Evolutionary conservation across 2,329 filamentous ascomycete species (phyloP), one percentile per base, ranked within the genome.

Genomic region (Magnaporthiopsis incrustans): DNA sequence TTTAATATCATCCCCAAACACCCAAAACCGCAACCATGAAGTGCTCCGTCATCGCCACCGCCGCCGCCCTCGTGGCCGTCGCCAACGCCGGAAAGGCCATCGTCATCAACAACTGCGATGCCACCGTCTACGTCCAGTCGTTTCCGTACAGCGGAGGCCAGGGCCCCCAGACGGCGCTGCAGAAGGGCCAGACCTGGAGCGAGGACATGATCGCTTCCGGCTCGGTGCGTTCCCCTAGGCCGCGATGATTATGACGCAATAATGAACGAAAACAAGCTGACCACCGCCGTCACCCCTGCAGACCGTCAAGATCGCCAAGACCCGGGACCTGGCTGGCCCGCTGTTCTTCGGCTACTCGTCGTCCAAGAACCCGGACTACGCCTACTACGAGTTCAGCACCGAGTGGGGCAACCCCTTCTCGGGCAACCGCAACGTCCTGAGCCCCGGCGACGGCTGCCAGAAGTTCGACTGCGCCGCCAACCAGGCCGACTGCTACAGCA

Each of bases 331-430:
- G 8, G 67, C 66, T 61, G 67, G 60, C 30, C 77, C 76, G 1
- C 73, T 79, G 6, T 78, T 78, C 71, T 75, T 78, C 65, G 77
- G 77, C 60, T 79, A 79, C 69, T 78, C 76, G 0, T 78, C 77
- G 66, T 68, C 68, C 60, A 62, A 65, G 2, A 73, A 71, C 67
- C 73, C 74, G 6, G 66, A 77, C 70, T 73, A 75, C 53, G 74
- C 73, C 63, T 79, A 78, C 71, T 79, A 75, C 77, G 66, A 71
- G 75, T 50, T 57, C 26, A 56, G 38, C 26, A 73, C 71, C 38
- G 65, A 77, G 68, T 77, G 60, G 32, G 77, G 77, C 33, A 79
- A 79, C 72, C 77, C 77, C 64, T 79, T 78, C 60, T 73, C 72
- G 53, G 64, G 66, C 64, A 66, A 69, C 62, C 74, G 70, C 67